Evolutionary conservation across 2,329 filamentous ascomycete genomes (phyloP).

Genomic region (Aspergillus sclerotialis): DNA sequence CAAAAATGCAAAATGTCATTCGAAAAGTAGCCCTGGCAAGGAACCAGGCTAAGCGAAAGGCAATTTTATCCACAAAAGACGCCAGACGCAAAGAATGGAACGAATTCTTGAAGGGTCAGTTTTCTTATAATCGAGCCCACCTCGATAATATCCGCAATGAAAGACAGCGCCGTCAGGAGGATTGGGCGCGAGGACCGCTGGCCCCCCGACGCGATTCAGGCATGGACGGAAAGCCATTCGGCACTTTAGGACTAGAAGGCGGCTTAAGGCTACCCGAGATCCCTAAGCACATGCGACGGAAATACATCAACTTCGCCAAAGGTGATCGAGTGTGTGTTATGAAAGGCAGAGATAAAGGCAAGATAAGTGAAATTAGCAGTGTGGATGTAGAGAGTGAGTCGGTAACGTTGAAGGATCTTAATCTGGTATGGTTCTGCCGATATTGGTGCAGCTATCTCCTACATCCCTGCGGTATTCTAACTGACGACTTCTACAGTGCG

Average conservation of each 20-base stretch:
- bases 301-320: conserved; percentile 54
- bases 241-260: conserved; percentile 41
- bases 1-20: conserved; percentile 63
- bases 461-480: conserved; percentile 2
- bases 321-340: conserved; percentile 79
- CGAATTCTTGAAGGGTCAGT: conserved; percentile 20
- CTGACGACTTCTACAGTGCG: conserved; percentile 24
- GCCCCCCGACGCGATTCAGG: conserved; percentile 71
- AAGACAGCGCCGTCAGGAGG: conserved; percentile 57
- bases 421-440: conserved; percentile 48
- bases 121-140: conserved; percentile 24
- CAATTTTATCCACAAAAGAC: conserved; percentile 37
- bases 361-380: conserved; percentile 64
- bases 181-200: conserved; percentile 71
- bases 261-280: conserved; percentile 34
- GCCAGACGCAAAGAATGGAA: conserved; percentile 33
- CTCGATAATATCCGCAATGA: conserved; percentile 40
- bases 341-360: conserved; percentile 71
- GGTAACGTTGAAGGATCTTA: conserved; percentile 55
- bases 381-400: conserved; percentile 51
- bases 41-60: conserved; percentile 49
- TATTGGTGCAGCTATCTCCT: neutral
- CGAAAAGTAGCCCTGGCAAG: conserved; percentile 60
- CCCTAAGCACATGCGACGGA: conserved; percentile 31
- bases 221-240: conserved; percentile 50